Conservation (phyloP, 2,329 filamentous ascomycete genomes). For the Aphanoascus verrucosus region DNA sequence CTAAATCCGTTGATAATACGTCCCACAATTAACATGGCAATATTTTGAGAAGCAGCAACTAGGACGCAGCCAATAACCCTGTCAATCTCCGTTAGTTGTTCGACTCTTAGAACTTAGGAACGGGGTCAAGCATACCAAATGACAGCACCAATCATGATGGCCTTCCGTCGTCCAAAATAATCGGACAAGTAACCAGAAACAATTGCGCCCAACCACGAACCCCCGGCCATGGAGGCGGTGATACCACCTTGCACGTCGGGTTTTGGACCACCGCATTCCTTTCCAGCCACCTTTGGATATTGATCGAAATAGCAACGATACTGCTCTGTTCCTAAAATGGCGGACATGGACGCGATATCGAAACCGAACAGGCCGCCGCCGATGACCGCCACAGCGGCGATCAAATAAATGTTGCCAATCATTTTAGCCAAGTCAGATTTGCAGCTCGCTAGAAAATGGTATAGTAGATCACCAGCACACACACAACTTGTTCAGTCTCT, state of each 20-base stretch:
- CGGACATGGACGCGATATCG: slow-evolving; percentile 66
- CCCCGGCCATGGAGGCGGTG: slow-evolving; percentile 57
- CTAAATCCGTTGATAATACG: slow-evolving; percentile 36
- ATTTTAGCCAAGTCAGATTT: neutral
- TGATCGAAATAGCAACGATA: slow-evolving; percentile 65
- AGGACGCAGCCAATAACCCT: slow-evolving; percentile 49
- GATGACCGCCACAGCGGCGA: slow-evolving; percentile 48
- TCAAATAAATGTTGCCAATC: slow-evolving; percentile 44
- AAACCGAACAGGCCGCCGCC: slow-evolving; percentile 67
- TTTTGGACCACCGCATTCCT: slow-evolving; percentile 39
- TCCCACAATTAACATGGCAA: slow-evolving; percentile 45
- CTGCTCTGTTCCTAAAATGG: slow-evolving; percentile 53
- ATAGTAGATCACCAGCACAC: neutral
- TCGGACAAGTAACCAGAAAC: slow-evolving; percentile 30
- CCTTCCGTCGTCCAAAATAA: slow-evolving; percentile 30
- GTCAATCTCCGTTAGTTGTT: neutral
- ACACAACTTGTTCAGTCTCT: too few relatives aligned
- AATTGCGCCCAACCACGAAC: slow-evolving; percentile 55
- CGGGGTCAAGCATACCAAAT: slow-evolving; percentile 35
- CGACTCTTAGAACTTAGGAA: neutral
- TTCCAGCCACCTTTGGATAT: slow-evolving; percentile 25
- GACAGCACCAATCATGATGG: slow-evolving; percentile 44
- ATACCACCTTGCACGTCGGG: slow-evolving; percentile 49
- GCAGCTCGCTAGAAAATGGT: neutral
- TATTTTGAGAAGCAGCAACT: slow-evolving; percentile 52